Evolutionary conservation across 306 rosid species (phyloP).

Genomic region (Bauhinia variegata): DNA sequence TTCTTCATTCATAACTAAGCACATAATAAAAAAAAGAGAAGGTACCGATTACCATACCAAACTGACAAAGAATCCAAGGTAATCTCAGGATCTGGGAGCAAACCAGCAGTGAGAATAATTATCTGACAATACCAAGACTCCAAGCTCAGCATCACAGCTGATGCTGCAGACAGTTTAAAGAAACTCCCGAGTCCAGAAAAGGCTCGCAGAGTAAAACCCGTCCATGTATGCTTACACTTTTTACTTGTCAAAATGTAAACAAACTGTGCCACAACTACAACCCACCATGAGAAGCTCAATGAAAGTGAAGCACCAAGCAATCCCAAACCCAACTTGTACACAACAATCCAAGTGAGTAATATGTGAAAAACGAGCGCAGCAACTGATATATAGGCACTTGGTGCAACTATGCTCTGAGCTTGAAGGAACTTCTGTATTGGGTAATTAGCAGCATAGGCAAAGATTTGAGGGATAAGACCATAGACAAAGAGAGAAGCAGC

Average conservation of each 20-base stretch:
- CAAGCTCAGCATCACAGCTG: slow-evolving; percentile 54
- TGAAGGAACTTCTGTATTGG: too few relatives aligned
- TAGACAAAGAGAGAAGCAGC: slow-evolving; percentile 46
- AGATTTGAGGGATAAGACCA: slow-evolving; percentile 33
- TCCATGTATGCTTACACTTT: slow-evolving; percentile 44
- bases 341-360: slow-evolving; percentile 43
- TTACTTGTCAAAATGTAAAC: slow-evolving; percentile 38
- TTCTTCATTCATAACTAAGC: too few relatives aligned
- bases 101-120: slow-evolving; percentile 52
- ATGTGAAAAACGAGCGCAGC: slow-evolving; percentile 40
- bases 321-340: slow-evolving; percentile 39
- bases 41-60: slow-evolving; percentile 39
- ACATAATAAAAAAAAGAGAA: too few relatives aligned
- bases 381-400: slow-evolving; percentile 43
- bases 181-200: slow-evolving; percentile 48
- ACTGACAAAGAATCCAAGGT: slow-evolving; percentile 56
- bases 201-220: slow-evolving; percentile 40
- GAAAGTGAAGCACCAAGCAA: slow-evolving; percentile 44
- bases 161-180: slow-evolving; percentile 48
- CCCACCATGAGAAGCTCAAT: slow-evolving; percentile 57
- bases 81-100: slow-evolving; percentile 54
- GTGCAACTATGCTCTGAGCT: slow-evolving; percentile 52
- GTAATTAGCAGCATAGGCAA: too few relatives aligned
- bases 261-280: slow-evolving; percentile 47
- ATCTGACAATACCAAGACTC: slow-evolving; percentile 64